phyloP scores from a whole-genome alignment of 1,284 basidiomycete genomes.

The Athelia sp. region DNA sequence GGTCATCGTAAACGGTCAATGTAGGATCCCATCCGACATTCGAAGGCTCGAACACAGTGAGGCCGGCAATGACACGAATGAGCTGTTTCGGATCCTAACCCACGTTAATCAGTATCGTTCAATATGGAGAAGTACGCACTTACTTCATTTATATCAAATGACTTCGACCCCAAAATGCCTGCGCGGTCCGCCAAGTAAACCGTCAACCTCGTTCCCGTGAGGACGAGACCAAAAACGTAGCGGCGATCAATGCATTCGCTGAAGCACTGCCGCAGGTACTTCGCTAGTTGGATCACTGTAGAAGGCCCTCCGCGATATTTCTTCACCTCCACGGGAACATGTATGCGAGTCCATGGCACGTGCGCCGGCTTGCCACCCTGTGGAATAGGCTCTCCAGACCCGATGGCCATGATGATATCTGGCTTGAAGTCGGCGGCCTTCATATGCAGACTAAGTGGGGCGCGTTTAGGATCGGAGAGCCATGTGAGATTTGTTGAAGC shows the following conservation, averaged over 20 bases:
- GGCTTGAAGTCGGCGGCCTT: not conserved
- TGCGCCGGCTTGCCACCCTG: not conserved
- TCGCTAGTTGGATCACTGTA: not conserved
- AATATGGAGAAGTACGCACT: slow-evolving; percentile 2
- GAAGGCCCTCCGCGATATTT: not conserved
- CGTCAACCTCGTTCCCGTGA: not conserved
- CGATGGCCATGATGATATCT: not conserved
- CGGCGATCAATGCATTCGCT: not conserved
- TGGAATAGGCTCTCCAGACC: not conserved
- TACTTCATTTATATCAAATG: slow-evolving; percentile 4
- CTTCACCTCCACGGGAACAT: not conserved
- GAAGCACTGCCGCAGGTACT: not conserved
- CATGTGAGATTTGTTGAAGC: too few species aligned
- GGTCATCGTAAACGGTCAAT: too few species aligned
- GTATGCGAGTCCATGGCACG: not conserved
- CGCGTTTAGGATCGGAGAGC: not conserved
- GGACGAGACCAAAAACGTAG: slow-evolving; percentile 4
- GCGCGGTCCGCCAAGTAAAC: slow-evolving; percentile 5
- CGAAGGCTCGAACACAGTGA: not conserved
- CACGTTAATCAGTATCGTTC: not conserved
- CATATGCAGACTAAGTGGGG: not conserved
- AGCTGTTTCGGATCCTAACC: not conserved
- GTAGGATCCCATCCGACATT: not conserved
- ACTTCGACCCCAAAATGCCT: slow-evolving; percentile 1
- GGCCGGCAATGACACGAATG: not conserved